Evolutionary conservation across 805 yeast species (phyloP).

Genomic region (Candida insectorum): DNA sequence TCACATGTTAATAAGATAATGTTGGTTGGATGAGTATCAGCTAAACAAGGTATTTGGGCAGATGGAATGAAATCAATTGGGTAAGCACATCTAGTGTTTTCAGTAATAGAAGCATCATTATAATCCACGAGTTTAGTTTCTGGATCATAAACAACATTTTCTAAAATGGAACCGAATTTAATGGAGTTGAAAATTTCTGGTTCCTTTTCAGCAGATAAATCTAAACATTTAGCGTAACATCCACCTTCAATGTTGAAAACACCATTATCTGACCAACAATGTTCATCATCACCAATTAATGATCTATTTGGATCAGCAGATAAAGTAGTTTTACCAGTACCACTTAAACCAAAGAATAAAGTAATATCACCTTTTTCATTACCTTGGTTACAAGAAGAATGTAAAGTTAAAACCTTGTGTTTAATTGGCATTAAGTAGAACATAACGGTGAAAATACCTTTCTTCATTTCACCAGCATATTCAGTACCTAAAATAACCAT

Average conservation of each 20-base stretch:
- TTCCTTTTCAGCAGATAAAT: slow-evolving; percentile 84
- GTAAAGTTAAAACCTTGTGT: slow-evolving; percentile 87
- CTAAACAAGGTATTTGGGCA: slow-evolving; percentile 92
- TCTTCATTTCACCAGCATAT: slow-evolving; percentile 99
- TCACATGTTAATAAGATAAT: slow-evolving; percentile 92
- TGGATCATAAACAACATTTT: slow-evolving; percentile 86
- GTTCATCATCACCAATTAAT: slow-evolving; percentile 98
- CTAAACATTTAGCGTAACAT: slow-evolving; percentile 97
- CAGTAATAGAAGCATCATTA: slow-evolving; percentile 77
- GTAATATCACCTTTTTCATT: slow-evolving; percentile 78
- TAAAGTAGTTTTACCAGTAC: slow-evolving; percentile 97
- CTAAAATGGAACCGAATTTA: slow-evolving; percentile 90
- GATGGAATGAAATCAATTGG: slow-evolving; percentile 96
- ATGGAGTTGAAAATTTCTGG: slow-evolving; percentile 97
- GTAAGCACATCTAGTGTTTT: slow-evolving; percentile 97
- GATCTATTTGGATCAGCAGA: slow-evolving; percentile 94
- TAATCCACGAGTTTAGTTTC: slow-evolving; percentile 80
- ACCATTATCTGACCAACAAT: slow-evolving; percentile 98
- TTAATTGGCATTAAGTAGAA: slow-evolving; percentile 96
- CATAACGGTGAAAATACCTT: slow-evolving; percentile 98
- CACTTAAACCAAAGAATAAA: slow-evolving; percentile 92
- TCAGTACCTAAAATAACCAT: slow-evolving; percentile 98
- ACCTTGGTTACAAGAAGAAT: slow-evolving; percentile 95
- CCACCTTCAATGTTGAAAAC: slow-evolving; percentile 99
- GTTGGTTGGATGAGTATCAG: slow-evolving; percentile 88